Percentiles rank a stretch among this genome's conserved stretches.
These are phyloP conservation scores for Suhomyces faveliae DNA, from an alignment of 805 yeast species.

Conservation along the genomic window DNA sequence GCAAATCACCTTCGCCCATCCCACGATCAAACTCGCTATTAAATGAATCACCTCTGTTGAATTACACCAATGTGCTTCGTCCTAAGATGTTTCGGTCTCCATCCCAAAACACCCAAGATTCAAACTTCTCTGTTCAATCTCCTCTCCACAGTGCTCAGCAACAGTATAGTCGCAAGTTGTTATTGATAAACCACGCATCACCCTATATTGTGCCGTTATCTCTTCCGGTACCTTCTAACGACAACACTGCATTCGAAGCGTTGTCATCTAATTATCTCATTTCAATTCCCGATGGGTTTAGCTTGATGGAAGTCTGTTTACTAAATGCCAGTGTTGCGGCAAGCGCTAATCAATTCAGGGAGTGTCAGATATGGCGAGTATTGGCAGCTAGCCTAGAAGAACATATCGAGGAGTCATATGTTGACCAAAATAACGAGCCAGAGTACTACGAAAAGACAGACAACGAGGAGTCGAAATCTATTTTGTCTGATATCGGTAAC, in stretches of 20 bases:
- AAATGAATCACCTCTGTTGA: not conserved
- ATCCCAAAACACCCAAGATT: conserved; percentile 39
- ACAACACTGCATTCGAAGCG: conserved; percentile 44
- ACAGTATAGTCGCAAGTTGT: conserved; percentile 4
- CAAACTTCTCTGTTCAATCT: conserved; percentile 20
- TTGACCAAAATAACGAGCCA: not conserved
- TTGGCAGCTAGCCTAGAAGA: conserved; percentile 47
- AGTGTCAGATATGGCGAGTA: conserved; percentile 63
- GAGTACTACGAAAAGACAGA: conserved; percentile 4
- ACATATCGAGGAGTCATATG: not conserved
- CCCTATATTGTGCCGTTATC: conserved; percentile 43
- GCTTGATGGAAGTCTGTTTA: conserved; percentile 53
- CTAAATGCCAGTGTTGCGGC: conserved; percentile 58
- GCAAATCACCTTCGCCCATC: conserved; percentile 22
- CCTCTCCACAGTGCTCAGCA: conserved; percentile 11
- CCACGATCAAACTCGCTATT: conserved; percentile 17
- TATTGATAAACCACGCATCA: conserved; percentile 21
- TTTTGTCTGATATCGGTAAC: conserved; percentile 39
- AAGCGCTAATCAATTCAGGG: conserved; percentile 49
- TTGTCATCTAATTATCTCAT: conserved; percentile 50
- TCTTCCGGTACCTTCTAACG: conserved; percentile 44
- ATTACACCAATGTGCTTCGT: conserved; percentile 11
- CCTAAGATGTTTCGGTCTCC: conserved; percentile 33
- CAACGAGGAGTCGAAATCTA: conserved; percentile 23
- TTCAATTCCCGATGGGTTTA: conserved; percentile 47